phyloP scores from a whole-genome alignment of 2,329 filamentous ascomycete species.

The Fusarium chaquense region DNA sequence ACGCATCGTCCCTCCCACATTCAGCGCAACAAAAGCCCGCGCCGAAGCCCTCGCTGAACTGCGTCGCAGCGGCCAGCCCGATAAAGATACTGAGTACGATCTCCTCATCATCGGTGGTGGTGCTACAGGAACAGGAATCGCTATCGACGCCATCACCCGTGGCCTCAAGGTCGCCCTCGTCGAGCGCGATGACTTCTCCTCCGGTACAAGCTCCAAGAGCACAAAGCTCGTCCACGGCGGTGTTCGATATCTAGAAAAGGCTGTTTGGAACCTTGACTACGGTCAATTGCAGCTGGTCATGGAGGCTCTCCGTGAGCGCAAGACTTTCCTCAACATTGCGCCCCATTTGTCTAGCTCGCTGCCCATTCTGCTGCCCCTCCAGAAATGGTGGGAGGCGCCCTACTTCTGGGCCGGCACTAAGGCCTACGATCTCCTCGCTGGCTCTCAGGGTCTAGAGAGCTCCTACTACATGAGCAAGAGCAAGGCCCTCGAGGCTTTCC shows the following conservation, averaged over 20 bases:
- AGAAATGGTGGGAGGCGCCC: constrained; percentile 86
- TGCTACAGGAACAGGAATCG: constrained; percentile 83
- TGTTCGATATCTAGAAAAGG: constrained; percentile 87
- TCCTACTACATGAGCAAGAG: constrained; percentile 84
- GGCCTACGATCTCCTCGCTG: constrained; percentile 84
- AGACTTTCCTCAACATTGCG: constrained; percentile 85
- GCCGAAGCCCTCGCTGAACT: constrained; percentile 57
- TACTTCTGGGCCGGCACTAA: constrained; percentile 80
- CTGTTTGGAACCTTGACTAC: constrained; percentile 86
- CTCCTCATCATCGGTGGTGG: constrained; percentile 83
- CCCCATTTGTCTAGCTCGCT: constrained; percentile 85
- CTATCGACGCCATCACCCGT: constrained; percentile 82
- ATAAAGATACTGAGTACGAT: constrained; percentile 73
- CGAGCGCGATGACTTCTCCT: constrained; percentile 85
- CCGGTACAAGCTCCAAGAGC: constrained; percentile 86
- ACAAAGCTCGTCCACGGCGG: constrained; percentile 89
- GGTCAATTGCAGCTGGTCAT: constrained; percentile 84
- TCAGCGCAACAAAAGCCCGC: constrained; percentile 52
- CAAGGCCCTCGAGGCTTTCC: constrained; percentile 82
- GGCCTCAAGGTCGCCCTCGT: constrained; percentile 84
- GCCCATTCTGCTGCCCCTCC: constrained; percentile 84
- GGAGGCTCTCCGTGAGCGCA: constrained; percentile 84
- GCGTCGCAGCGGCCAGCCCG: constrained; percentile 50
- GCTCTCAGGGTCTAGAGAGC: constrained; percentile 83
- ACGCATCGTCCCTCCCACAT: constrained; percentile 55